Conservation (phyloP, 805 yeast species). For the Ogataea nitratoaversa region DNA sequence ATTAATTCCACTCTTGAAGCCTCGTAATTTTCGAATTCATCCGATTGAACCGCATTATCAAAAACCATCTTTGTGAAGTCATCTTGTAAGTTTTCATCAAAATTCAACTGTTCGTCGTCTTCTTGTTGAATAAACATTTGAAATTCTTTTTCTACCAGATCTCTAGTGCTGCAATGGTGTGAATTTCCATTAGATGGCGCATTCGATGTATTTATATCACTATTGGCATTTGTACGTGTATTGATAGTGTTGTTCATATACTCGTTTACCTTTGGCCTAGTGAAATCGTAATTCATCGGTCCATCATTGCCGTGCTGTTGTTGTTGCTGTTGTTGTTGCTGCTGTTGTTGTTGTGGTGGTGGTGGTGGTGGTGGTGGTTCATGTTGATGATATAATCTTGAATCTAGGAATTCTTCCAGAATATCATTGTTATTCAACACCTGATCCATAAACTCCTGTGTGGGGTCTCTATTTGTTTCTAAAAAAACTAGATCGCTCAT, state of each 20-base stretch:
- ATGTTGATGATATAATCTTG: slow-evolving; percentile 41
- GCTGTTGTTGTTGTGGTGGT: slow-evolving; percentile 1
- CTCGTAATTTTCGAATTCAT: slow-evolving; percentile 35
- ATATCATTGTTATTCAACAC: slow-evolving; percentile 39
- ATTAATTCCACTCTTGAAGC: slow-evolving; percentile 45
- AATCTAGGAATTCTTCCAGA: slow-evolving; percentile 53
- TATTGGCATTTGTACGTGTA: no score
- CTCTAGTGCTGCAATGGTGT: no score
- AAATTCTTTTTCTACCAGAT: background rate
- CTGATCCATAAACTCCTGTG: slow-evolving; percentile 10
- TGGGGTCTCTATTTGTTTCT: slow-evolving; percentile 15
- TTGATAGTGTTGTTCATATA: no score
- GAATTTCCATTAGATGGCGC: no score
- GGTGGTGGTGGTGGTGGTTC: slow-evolving; percentile 1
- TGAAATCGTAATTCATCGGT: background rate
- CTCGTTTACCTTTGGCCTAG: no score
- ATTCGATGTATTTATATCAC: no score
- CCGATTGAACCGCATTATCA: slow-evolving; percentile 9
- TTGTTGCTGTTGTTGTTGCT: background rate
- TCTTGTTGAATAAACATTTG: slow-evolving; percentile 12
- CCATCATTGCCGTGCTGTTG: background rate
- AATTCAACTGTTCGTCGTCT: slow-evolving; percentile 7
- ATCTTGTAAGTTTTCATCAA: slow-evolving; percentile 6
- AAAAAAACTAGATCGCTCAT: slow-evolving; percentile 21
- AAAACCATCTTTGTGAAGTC: slow-evolving; percentile 1